Conservation (phyloP, 2,329 filamentous ascomycete genomes). For the Ceratocystis huliohia region DNA sequence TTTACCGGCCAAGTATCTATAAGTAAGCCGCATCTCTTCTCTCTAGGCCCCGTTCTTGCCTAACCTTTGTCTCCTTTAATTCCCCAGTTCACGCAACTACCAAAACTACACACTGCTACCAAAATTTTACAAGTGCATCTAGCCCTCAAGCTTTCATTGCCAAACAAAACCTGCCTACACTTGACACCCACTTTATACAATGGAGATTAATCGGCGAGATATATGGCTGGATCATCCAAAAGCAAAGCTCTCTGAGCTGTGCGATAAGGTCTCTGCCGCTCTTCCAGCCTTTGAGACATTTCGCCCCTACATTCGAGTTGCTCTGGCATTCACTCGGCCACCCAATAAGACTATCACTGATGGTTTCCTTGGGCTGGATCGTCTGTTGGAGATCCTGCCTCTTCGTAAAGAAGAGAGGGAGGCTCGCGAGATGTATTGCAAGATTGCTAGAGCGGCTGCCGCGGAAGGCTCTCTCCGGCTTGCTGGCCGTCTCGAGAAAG, state of each 20-base stretch:
- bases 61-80: not conserved
- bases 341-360: not conserved
- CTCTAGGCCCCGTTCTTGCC: not conserved
- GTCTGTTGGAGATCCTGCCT: not conserved
- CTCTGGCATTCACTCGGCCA: not conserved
- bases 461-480: not conserved
- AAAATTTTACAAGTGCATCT: too few species aligned
- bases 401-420: not conserved
- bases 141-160: too few species aligned
- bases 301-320: not conserved
- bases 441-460: not conserved
- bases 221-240: not conserved
- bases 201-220: too few species aligned
- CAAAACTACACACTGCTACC: not conserved
- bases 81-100: constrained; percentile 5
- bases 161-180: too few species aligned
- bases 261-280: not conserved
- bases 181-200: too few species aligned
- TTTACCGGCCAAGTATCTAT: not conserved
- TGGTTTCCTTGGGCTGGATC: not conserved
- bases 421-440: not conserved
- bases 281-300: not conserved
- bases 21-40: not conserved
- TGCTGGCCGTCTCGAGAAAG: not conserved
- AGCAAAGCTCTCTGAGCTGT: not conserved